Percentiles rank a stretch among this genome's conserved stretches.
Evolutionary conservation across 345 rosid genomes (phyloP).

Genomic region (Clarkia xantiana): DNA sequence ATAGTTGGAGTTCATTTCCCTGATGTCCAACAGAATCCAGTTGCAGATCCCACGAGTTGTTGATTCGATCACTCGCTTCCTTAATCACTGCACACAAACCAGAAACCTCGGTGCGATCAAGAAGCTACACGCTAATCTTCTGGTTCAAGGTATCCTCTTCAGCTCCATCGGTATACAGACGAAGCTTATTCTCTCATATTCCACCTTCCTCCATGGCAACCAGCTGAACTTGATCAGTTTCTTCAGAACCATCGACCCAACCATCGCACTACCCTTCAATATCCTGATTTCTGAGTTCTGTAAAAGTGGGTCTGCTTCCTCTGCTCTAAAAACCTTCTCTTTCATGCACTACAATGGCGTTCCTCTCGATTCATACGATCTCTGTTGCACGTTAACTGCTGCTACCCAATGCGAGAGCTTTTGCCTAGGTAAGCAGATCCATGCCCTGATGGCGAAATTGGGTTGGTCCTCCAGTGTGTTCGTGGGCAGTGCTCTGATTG

Average conservation of each 20-base stretch:
- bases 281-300: constrained; percentile 22
- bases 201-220: constrained; percentile 10
- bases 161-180: constrained; percentile 9
- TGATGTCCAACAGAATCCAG: constrained; percentile 4
- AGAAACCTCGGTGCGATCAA: constrained; percentile 14
- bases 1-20: too few species aligned
- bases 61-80: constrained; percentile 6
- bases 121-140: constrained; percentile 20
- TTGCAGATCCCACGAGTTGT: constrained; percentile 1
- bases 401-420: constrained; percentile 15
- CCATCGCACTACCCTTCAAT: constrained; percentile 30
- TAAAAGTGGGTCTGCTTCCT: constrained; percentile 23
- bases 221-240: constrained; percentile 16
- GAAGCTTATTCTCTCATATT: constrained; percentile 22
- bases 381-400: constrained; percentile 33
- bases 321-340: constrained; percentile 23
- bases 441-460: constrained; percentile 20
- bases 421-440: constrained; percentile 28
- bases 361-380: constrained; percentile 27
- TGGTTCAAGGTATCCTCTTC: constrained; percentile 19
- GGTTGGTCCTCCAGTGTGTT: constrained; percentile 39
- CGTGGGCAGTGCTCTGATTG: constrained; percentile 36
- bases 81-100: constrained; percentile 10
- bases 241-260: constrained; percentile 18
- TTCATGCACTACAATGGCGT: constrained; percentile 31